Base-by-base conservation (phyloP, 2,329 filamentous ascomycete species). In the Penicillium crustosum region DNA sequence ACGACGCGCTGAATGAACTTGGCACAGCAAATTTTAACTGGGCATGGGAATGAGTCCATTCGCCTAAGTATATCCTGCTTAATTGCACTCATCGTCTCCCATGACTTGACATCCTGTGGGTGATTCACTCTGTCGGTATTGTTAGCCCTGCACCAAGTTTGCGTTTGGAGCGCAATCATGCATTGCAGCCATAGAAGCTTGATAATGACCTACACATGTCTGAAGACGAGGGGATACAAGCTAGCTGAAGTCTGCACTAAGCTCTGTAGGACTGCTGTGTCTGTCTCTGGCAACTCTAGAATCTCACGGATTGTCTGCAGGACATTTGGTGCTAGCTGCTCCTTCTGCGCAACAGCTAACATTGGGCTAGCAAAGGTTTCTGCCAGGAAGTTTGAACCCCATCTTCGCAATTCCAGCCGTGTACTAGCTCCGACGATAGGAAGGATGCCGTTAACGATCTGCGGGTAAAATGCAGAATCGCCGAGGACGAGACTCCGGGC, bases 1-100 rank as follows among this genome's bases (percentile, higher is more conserved):
- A 99, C 89, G 44, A 97, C 91, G 62, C 91, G 87, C 78, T 99
- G 93, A 38, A 91, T 89, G 75, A 99, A 99, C 76, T 99, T 99
- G 82, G 97, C 89, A 79, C 94, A 97, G 81, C 92, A 96, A 73
- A 97, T 88, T 68, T 88, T 88, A 62, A 97, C 85, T 3, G 91
- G 89, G 13, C 88, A 83, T 15, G 85, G 79, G 19, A 90, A 88
- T 43, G 81, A 84, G 67, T 97, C 93, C 93, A 95, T 97, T 69
- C 94, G 86, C 59, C 86, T 86, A 59, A 99, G 77, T 65, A 99
- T 94, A 68, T 88, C 89, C 55, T 89, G 86, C 79, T 99, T 99
- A 77, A 97, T 93, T 12, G 87, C 84, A 53, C 86, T 83, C 85
- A 97, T 95, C 63, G 88, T 86, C 71, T 94, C 89, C 94, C 94